Evolutionary conservation across 371 early-diverging fungal genomes (phyloP), one percentile per base, ranked within the genome.

Genomic region (Lichtheimia hyalospora): DNA sequence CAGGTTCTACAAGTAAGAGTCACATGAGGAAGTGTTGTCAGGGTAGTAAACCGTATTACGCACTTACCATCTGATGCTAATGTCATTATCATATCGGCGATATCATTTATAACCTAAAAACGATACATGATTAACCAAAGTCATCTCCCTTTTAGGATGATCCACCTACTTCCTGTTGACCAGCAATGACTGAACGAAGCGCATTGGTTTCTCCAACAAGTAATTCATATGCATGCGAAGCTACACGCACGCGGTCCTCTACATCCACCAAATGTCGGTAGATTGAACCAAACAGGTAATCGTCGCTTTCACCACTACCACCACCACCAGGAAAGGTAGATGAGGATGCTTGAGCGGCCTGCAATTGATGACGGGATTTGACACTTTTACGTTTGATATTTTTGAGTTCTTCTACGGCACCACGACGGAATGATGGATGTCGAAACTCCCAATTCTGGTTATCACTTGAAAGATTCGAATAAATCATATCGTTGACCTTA

Each of bases 381-480:
- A 84, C 71, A 61, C 76, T 82, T 63, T 85, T 86, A 48, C 89
- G 70, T 66, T 84, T 88, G 57, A 88, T 86, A 42, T 83, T 77
- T 54, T 84, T 84, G 39, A 88, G 71, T 21, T 82, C 75, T 21
- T 71, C 69, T 20, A 83, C 60, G 16, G 79, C 83, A 2, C 89
- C 89, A 57, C 81, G 71, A 44, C 83, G 73, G 64, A 88, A 88
- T 42, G 85, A 77, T 1, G 83, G 84, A 62, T 88, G 86, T 61
- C 80, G 79, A 65, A 88, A 88, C 60, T 88, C 89, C 89, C 89
- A 88, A 16, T 81, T 81, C 56, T 88, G 86, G 34, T 74, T 81
- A 57, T 84, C 82, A 10, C 46, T 16, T 44, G 72, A 76, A 18
- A 83, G 60, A 28, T 81, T 79, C 18, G 84, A 81, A 53, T 84